Evolutionary conservation across 192 early-diverging fungal species (phyloP), one percentile per base, ranked within the genome.

Genomic region (Umbelopsis vinacea): DNA sequence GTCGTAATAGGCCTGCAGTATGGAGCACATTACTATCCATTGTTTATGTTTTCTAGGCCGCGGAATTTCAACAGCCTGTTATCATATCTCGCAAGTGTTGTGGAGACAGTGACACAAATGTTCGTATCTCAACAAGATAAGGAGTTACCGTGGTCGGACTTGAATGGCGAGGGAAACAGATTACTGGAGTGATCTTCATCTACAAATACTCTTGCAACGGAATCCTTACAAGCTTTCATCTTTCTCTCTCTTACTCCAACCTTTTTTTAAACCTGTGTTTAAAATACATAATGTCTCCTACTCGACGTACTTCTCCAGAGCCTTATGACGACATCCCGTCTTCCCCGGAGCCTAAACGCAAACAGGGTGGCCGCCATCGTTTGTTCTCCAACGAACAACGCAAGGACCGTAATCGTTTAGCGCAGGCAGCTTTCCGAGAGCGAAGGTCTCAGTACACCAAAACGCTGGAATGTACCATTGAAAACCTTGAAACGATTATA

Each of bases 361-460:
- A 70, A 17, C 46, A 70, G 35, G 70, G 52, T 19, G 70, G 70
- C 4, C 70, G 70, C 4, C 70, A 71, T 33, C 70, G 70, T 40
- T 0, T 71, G 22, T 71, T 55, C 23, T 38, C 70, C 23, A 71
- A 53, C 22, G 70, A 71, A 17, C 70, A 71, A 22, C 70, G 70
- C 70, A 71, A 57, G 38, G 70, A 55, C 24, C 70, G 70, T 10
- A 71, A 71, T 40, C 70, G 70, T 7, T 40, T 55, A 26, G 70
- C 70, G 19, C 70, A 71, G n/a, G 70, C 70, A 38, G 70, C 70
- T 23, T 71, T 71, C 48, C 70, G 70, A 7, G 52, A 71, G 10
- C 24, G 70, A 12, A 52, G 70, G 22, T 55, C 45, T 26, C 52
- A 53, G 40, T 52, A 71, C 24, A 71, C 45, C 11, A 71, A 71